Evolutionary conservation across 2,329 filamentous ascomycete species (phyloP).

Genomic region (Lachnellula hyalina): DNA sequence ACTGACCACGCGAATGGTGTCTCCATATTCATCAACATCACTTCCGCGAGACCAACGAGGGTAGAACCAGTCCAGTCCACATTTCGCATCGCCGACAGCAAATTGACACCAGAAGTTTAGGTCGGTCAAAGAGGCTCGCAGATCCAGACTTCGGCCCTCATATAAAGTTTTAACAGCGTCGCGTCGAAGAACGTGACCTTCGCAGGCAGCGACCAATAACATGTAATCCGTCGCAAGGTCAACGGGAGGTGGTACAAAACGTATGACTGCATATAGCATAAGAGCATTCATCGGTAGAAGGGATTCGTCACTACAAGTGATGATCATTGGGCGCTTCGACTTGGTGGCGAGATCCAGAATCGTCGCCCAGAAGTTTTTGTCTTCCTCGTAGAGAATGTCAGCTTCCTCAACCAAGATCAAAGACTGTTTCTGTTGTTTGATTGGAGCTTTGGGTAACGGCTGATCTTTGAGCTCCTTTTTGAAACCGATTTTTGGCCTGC

Average conservation of each 20-base stretch:
- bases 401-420: constrained; percentile 91
- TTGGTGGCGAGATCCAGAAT: constrained; percentile 70
- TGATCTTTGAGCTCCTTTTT: constrained; percentile 20
- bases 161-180: constrained; percentile 66
- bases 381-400: constrained; percentile 89
- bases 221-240: constrained; percentile 74
- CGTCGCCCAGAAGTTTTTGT: constrained; percentile 90
- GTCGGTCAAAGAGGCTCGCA: constrained; percentile 77
- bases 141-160: constrained; percentile 60
- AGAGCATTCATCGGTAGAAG: constrained; percentile 69
- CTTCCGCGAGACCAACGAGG: constrained; percentile 68
- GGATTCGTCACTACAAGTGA: constrained; percentile 92
- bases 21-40: constrained; percentile 62
- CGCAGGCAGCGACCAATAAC: constrained; percentile 75
- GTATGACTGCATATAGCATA: constrained; percentile 79
- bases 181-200: constrained; percentile 75
- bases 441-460: constrained; percentile 9
- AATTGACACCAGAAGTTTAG: constrained; percentile 98
- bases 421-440: constrained; percentile 72
- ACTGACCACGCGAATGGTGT: constrained; percentile 73
- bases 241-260: constrained; percentile 61
- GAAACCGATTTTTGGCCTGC: constrained; percentile 22
- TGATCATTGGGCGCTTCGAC: constrained; percentile 86
- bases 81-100: constrained; percentile 80
- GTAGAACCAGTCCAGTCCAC: constrained; percentile 86